Conservation (phyloP, 2,329 filamentous ascomycete species). For the Sarocladiaceae sp. region DNA sequence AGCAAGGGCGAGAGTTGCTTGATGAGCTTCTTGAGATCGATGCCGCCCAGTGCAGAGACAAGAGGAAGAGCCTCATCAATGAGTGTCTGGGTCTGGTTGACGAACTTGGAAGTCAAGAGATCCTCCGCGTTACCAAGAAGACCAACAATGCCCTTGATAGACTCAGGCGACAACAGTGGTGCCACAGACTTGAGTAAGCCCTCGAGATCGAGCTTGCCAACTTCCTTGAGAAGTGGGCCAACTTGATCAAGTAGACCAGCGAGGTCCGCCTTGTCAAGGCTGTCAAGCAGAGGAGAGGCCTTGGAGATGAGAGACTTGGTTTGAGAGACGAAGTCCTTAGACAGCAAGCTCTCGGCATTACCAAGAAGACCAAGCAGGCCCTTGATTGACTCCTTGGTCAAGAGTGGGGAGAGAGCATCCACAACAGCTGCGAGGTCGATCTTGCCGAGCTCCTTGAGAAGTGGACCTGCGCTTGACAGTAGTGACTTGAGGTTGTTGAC, state of each 20-base stretch:
- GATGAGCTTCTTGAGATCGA: slow-evolving; percentile 30
- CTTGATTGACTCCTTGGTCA: slow-evolving; percentile 25
- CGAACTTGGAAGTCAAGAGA: slow-evolving; percentile 25
- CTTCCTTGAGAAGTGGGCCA: slow-evolving; percentile 23
- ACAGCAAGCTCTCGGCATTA: slow-evolving; percentile 25
- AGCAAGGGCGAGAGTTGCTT: slow-evolving; percentile 25
- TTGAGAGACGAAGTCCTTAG: slow-evolving; percentile 21
- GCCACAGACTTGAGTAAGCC: slow-evolving; percentile 26
- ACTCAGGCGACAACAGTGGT: slow-evolving; percentile 28
- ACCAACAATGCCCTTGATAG: slow-evolving; percentile 28
- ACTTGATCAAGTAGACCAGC: slow-evolving; percentile 23
- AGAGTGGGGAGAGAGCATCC: slow-evolving; percentile 22
- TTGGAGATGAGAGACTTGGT: slow-evolving; percentile 22
- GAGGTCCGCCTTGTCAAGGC: slow-evolving; percentile 26
- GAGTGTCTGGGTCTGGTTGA: slow-evolving; percentile 25
- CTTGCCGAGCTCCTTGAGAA: slow-evolving; percentile 21
- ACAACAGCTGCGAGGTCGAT: slow-evolving; percentile 25
- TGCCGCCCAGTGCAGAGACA: slow-evolving; percentile 26
- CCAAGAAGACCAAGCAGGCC: slow-evolving; percentile 29
- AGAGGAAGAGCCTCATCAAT: slow-evolving; percentile 32
- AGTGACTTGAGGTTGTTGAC: slow-evolving; percentile 20
- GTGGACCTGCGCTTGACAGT: slow-evolving; percentile 17
- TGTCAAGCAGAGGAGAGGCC: slow-evolving; percentile 25
- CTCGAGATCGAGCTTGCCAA: slow-evolving; percentile 27
- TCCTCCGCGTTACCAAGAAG: slow-evolving; percentile 30